phyloP scores from a whole-genome alignment of 345 rosid species.

The Lumnitzera littorea region DNA sequence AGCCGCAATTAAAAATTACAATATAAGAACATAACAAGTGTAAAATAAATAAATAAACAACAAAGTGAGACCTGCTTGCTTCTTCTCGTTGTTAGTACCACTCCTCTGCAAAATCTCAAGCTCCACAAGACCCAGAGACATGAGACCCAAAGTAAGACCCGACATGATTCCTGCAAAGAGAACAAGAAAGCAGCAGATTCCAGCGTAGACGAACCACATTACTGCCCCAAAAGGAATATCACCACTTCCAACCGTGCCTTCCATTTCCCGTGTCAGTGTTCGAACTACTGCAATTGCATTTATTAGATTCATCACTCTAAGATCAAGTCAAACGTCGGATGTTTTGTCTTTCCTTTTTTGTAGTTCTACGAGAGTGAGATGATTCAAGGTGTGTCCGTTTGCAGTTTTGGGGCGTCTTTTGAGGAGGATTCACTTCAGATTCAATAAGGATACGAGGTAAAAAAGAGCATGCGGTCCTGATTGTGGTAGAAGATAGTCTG shows the following conservation, averaged over 20 bases:
- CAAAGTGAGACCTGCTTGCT: conserved; percentile 62
- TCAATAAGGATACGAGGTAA: too few species aligned
- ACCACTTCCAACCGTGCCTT: conserved; percentile 17
- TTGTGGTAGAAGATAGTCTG: too few species aligned
- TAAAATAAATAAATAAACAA: too few species aligned
- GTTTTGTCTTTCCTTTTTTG: too few species aligned
- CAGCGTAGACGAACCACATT: conserved; percentile 56
- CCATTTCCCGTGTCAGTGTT: conserved; percentile 32
- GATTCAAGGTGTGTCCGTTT: too few species aligned
- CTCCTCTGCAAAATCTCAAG: conserved; percentile 95
- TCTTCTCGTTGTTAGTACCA: conserved; percentile 75
- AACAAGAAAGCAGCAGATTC: conserved; percentile 71
- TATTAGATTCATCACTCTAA: conserved; percentile 41
- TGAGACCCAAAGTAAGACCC: conserved; percentile 88
- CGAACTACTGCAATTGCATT: conserved; percentile 59
- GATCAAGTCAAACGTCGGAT: too few species aligned
- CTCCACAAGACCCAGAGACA: conserved; percentile 97
- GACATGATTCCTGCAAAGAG: conserved; percentile 97
- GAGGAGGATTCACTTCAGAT: too few species aligned
- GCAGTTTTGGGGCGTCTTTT: too few species aligned
- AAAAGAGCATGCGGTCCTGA: too few species aligned
- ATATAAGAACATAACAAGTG: too few species aligned
- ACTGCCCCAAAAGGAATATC: conserved; percentile 55
- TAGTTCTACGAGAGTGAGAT: too few species aligned
- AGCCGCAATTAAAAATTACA: too few species aligned